These are phyloP conservation scores for Hypomontagnella monticulosa DNA, from an alignment of 495 filamentous ascomycete genomes.

Conservation along the genomic window DNA sequence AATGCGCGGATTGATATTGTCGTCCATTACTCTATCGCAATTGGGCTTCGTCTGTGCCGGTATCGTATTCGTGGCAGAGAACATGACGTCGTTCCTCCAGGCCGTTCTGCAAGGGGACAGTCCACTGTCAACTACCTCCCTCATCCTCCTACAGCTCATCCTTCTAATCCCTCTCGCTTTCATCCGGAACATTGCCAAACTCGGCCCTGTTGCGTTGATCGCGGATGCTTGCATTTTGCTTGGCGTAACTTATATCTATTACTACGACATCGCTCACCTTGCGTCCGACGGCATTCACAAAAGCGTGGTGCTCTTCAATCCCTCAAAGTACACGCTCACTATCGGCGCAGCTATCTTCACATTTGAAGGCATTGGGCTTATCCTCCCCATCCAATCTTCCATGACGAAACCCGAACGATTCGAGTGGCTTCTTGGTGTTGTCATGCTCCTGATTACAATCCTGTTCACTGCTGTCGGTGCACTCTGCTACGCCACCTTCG, in stretches of 20 bases:
- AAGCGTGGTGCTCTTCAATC: slow-evolving; percentile 68
- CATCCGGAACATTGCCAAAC: slow-evolving; percentile 72
- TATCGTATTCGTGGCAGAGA: slow-evolving; percentile 73
- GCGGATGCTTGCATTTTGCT: slow-evolving; percentile 71
- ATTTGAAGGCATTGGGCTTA: slow-evolving; percentile 73
- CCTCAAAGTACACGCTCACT: slow-evolving; percentile 67
- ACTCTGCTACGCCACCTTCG: slow-evolving; percentile 73
- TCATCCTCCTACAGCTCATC: slow-evolving; percentile 67
- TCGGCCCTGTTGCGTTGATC: slow-evolving; percentile 66
- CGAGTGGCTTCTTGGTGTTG: slow-evolving; percentile 62
- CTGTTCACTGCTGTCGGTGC: slow-evolving; percentile 71
- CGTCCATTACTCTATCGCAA: slow-evolving; percentile 71
- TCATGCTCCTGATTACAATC: slow-evolving; percentile 71
- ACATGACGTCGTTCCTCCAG: slow-evolving; percentile 64
- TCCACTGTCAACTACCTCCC: slow-evolving; percentile 53
- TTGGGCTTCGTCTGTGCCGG: slow-evolving; percentile 73
- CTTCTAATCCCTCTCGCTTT: slow-evolving; percentile 66
- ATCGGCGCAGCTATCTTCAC: slow-evolving; percentile 73
- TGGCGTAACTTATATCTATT: slow-evolving; percentile 72
- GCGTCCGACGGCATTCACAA: slow-evolving; percentile 56
- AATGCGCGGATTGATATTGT: slow-evolving; percentile 64
- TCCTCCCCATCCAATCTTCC: slow-evolving; percentile 70
- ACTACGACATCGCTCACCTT: slow-evolving; percentile 65
- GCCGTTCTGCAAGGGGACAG: slow-evolving; percentile 56
- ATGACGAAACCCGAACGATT: slow-evolving; percentile 70